Evolutionary conservation across 495 filamentous ascomycete genomes (phyloP), one percentile per base, ranked within the genome.

Genomic region (Filosporella fistucella): DNA sequence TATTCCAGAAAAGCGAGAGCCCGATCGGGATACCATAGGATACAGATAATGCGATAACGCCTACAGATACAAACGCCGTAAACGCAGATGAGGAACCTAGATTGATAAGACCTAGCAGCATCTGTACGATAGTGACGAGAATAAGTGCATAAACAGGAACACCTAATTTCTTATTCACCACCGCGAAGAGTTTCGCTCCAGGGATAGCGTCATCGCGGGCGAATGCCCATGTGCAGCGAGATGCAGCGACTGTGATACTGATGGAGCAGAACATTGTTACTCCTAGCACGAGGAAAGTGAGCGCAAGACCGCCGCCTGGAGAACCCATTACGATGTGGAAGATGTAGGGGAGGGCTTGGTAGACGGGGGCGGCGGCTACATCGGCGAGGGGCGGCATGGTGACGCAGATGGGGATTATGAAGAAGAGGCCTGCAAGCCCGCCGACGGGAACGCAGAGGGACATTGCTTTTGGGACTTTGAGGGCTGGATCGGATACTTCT

Each of bases 21-120:
- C 70, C 63, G 18, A 70, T 61, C 16, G 74, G 73, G 29, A 76
- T 64, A 8, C 72, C 57, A 54, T 80, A 80, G 11, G 75, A 76
- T 41, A 72, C 61, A 26, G 71, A 71, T n/a, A 77, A 55, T 0
- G 61, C 69, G 40, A 72, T 57, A 3, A 69, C 67, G 37, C 63
- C 63, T 3, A 80, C 67, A 0, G 74, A 74, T 32, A 76, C 59
- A 32, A 78, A 67, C 8, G 72, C 76, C 30, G 65, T 67, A 52
- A 80, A 72, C 2, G 75, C 75, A 5, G 60, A 60, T 17, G 63
- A 63, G 26, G 62, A 68, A 23, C 71, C 74, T 44, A 75, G 68
- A 32, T 72, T 69, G 51, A 79, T 79, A 47, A 77, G 63, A n/a
- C 69, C 69, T 11, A 78, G 62, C 20, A 66, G 55, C 52, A 64